Evolutionary conservation across 768 basidiomycete species (phyloP), one percentile per base, ranked within the genome.

Genomic region (Lentinula lateritia): DNA sequence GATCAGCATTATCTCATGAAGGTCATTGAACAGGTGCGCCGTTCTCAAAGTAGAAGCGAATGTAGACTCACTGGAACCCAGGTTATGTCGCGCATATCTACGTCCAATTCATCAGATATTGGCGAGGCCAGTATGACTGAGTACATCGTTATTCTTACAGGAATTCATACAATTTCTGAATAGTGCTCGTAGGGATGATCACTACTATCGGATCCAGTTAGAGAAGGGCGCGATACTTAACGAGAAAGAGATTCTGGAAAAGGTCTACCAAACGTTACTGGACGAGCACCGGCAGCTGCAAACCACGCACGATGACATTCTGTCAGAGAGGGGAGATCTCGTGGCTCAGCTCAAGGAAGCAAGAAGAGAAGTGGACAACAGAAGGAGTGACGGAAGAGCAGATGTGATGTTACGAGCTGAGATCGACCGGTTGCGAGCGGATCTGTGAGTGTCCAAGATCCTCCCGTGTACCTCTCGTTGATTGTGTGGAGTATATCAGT

Each of bases 1-100:
- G 88, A 94, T 69, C 95, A 97, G 75, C 91, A 93, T 70, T 80
- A 86, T 68, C 76, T 97, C 58, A 98, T 97, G 95, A 89, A 84
- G 73, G 90, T 92, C 43, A 96, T 97, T 62, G 95, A 97, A 73
- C 90, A 92, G 80, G 94, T 92, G 62, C 82, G 72, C 41, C 12
- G 28, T 50, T 52, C 32, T 36, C 62, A 20, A 41, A 50, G 16
- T 16, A 12, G n/a, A 38, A 28, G 6, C 0, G 23, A 13, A 8
- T 23, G 6, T 34, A 15, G 28, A n/a, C 42, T 55, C 1, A 50
- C 43, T 38, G 8, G 28, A 32, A 60, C 28, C 38, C 66, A 93
- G 91, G 83, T 91, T 53, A 93, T 93, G 89, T 78, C 80, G 16
- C 91, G 87, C 70, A 87, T 91, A 64, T 79, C 79, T 15, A 56